These are phyloP conservation scores for Aotearoamyces nothofagi DNA, from an alignment of 2,329 filamentous ascomycete species.

Conservation along the genomic window DNA sequence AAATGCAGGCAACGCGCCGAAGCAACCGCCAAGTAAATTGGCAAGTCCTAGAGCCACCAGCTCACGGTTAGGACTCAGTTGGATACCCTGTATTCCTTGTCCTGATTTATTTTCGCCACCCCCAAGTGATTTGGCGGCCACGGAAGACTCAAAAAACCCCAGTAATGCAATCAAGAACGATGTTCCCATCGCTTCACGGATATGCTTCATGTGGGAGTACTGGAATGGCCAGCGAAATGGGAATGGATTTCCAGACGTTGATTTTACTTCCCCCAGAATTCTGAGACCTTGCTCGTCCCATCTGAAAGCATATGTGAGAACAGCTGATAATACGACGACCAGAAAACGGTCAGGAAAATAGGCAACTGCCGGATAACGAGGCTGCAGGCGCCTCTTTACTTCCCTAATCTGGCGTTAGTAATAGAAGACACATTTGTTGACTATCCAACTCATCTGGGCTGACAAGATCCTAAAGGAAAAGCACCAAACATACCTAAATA, in stretches of 20 bases:
- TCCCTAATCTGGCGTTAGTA: conserved; percentile 34
- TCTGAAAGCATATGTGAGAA: conserved; percentile 59
- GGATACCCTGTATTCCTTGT: conserved; percentile 61
- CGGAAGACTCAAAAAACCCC: conserved; percentile 96
- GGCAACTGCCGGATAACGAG: conserved; percentile 63
- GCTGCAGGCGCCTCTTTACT: conserved; percentile 66
- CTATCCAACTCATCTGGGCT: too few relatives aligned
- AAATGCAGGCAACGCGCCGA: conserved; percentile 86
- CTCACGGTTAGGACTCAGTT: conserved; percentile 81
- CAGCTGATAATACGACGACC: conserved; percentile 71
- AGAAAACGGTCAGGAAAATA: conserved; percentile 87
- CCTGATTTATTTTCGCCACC: conserved; percentile 32
- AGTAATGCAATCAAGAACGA: conserved; percentile 87
- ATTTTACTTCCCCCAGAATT: conserved; percentile 69
- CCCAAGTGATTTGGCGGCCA: conserved; percentile 83
- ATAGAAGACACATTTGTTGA: too few relatives aligned
- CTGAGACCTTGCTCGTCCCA: conserved; percentile 74
- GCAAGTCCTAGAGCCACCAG: conserved; percentile 82
- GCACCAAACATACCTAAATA: conserved; percentile 48
- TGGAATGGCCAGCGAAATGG: conserved; percentile 78
- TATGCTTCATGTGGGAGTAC: conserved; percentile 60
- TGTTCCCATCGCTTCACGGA: conserved; percentile 75
- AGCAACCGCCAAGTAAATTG: conserved; percentile 82
- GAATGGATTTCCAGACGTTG: conserved; percentile 56
- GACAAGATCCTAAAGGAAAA: too few relatives aligned